These are phyloP conservation scores for Verticillium albo-atrum DNA, from an alignment of 2,329 filamentous ascomycete genomes.

Conservation along the genomic window DNA sequence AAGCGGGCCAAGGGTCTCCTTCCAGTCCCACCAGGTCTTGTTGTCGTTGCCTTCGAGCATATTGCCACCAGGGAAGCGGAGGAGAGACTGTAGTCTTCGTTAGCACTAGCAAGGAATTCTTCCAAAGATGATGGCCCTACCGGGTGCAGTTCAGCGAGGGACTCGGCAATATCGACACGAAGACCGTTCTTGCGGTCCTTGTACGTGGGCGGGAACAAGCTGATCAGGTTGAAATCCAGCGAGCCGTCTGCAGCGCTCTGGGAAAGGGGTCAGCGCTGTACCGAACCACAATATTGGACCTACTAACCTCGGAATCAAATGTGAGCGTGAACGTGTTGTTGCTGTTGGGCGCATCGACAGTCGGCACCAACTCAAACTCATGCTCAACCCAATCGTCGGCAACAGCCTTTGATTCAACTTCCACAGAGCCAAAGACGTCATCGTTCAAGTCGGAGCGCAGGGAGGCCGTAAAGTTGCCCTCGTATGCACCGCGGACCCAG, in stretches of 20 bases:
- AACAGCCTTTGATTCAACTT: slow-evolving; percentile 37
- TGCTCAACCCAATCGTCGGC: slow-evolving; percentile 47
- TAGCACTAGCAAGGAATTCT: neutral
- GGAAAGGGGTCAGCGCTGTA: neutral
- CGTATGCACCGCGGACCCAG: slow-evolving; percentile 46
- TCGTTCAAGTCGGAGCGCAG: slow-evolving; percentile 39
- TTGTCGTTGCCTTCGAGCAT: slow-evolving; percentile 48
- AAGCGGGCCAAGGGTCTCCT: slow-evolving; percentile 49
- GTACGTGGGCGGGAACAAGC: slow-evolving; percentile 56
- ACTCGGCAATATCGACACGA: slow-evolving; percentile 48
- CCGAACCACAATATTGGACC: slow-evolving; percentile 1
- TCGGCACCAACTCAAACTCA: slow-evolving; percentile 37
- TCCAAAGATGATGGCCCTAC: slow-evolving; percentile 21
- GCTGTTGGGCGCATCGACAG: slow-evolving; percentile 41
- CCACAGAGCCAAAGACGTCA: slow-evolving; percentile 39
- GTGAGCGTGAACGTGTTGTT: slow-evolving; percentile 54
- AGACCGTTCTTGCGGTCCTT: slow-evolving; percentile 55
- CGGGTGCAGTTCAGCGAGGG: slow-evolving; percentile 46
- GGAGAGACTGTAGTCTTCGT: slow-evolving; percentile 31
- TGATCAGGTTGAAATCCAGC: slow-evolving; percentile 55
- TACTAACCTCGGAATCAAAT: slow-evolving; percentile 37
- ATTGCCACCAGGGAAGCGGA: slow-evolving; percentile 63
- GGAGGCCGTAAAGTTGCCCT: slow-evolving; percentile 41
- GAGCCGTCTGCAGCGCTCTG: slow-evolving; percentile 32
- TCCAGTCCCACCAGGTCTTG: slow-evolving; percentile 44